Evolutionary conservation across 306 rosid species (phyloP).

Genomic region (Abrus precatorius): DNA sequence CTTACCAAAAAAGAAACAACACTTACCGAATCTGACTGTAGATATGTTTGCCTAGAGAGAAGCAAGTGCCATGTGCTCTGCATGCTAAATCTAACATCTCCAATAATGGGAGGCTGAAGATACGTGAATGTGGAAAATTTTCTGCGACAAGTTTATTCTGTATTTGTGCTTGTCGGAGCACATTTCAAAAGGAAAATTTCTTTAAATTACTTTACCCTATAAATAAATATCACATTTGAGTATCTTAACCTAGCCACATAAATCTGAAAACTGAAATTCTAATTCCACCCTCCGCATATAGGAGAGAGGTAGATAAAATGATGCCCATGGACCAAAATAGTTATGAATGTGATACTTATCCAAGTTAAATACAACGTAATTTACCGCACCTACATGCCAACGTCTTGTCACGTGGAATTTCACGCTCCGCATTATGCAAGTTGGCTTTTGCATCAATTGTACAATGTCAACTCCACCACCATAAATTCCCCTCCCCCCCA

Average conservation of each 20-base stretch:
- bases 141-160: neutral
- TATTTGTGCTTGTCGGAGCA: neutral
- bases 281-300: neutral
- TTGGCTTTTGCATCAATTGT: constrained; percentile 19
- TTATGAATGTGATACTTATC: neutral
- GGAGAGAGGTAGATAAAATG: neutral
- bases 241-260: neutral
- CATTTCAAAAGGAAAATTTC: neutral
- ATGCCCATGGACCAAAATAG: neutral
- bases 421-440: constrained; percentile 20
- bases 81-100: neutral
- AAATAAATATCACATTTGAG: neutral
- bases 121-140: neutral
- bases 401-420: constrained; percentile 27
- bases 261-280: neutral
- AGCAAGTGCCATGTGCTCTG: neutral
- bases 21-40: neutral
- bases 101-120: neutral
- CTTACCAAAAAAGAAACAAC: neutral
- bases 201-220: neutral
- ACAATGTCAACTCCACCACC: neutral
- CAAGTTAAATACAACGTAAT: neutral
- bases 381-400: neutral
- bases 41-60: neutral
- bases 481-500: constrained; percentile 30